Conservation (phyloP, 345 rosid species). For the rapeseed (Brassica napus) region Da-Ae NC_063435.1:8517001-8517500, state of each 20-base stretch:
- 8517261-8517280: slow-evolving; percentile 74
- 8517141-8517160: slow-evolving; percentile 91
- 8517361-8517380: slow-evolving; percentile 93
- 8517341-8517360: slow-evolving; percentile 93
- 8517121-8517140: slow-evolving; percentile 91
- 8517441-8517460: slow-evolving; percentile 95
- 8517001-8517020: slow-evolving; percentile 69
- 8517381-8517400: slow-evolving; percentile 88
- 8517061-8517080: slow-evolving; percentile 69
- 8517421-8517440: slow-evolving; percentile 79
- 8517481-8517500: slow-evolving; percentile 93
- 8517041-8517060: slow-evolving; percentile 90
- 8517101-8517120: slow-evolving; percentile 92
- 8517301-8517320: slow-evolving; percentile 86
- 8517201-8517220: slow-evolving; percentile 64
- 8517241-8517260: slow-evolving; percentile 90
- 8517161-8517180: slow-evolving; percentile 67
- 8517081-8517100: slow-evolving; percentile 75
- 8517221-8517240: slow-evolving; percentile 80
- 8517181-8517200: slow-evolving; percentile 69
- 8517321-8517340: slow-evolving; percentile 70
- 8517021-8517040: slow-evolving; percentile 74
- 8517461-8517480: slow-evolving; percentile 91
- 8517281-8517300: slow-evolving; percentile 87
- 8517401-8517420: slow-evolving; percentile 92